phyloP scores from a whole-genome alignment of 345 rosid species.

The Gossypium thurberi region DNA sequence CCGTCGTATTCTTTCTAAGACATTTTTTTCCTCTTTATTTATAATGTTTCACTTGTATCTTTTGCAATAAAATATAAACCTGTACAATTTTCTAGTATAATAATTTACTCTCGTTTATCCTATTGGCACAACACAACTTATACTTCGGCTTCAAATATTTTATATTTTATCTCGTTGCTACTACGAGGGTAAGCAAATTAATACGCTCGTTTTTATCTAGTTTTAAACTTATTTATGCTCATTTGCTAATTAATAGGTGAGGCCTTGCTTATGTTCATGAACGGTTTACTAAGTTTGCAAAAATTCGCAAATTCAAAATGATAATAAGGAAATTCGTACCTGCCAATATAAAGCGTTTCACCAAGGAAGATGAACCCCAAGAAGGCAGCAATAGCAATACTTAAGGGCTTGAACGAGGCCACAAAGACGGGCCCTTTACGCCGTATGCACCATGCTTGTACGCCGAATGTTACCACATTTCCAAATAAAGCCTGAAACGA shows the following conservation, averaged over 20 bases:
- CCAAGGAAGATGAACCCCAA: slow-evolving; percentile 41
- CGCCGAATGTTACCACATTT: slow-evolving; percentile 23
- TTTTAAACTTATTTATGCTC: too few relatives aligned
- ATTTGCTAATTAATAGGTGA: not conserved
- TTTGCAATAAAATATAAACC: too few relatives aligned
- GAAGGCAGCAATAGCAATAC: slow-evolving; percentile 47
- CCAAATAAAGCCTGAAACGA: slow-evolving; percentile 41
- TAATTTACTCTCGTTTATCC: too few relatives aligned
- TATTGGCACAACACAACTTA: too few relatives aligned
- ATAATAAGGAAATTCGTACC: slow-evolving; percentile 20
- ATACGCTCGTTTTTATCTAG: too few relatives aligned
- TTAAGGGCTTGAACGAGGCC: slow-evolving; percentile 51
- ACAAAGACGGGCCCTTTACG: slow-evolving; percentile 58
- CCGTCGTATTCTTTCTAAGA: too few relatives aligned
- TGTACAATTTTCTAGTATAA: too few relatives aligned
- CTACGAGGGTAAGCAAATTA: too few relatives aligned
- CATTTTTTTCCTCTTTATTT: too few relatives aligned
- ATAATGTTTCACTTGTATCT: too few relatives aligned
- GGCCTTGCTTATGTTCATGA: not conserved
- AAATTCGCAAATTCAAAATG: not conserved
- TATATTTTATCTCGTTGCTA: too few relatives aligned
- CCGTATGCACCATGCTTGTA: slow-evolving; percentile 37
- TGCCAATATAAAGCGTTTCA: slow-evolving; percentile 40
- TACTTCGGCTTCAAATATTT: too few relatives aligned
- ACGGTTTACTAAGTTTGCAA: not conserved